Conservation (phyloP, 768 basidiomycete species). For the Lactarius sp. region DNA sequence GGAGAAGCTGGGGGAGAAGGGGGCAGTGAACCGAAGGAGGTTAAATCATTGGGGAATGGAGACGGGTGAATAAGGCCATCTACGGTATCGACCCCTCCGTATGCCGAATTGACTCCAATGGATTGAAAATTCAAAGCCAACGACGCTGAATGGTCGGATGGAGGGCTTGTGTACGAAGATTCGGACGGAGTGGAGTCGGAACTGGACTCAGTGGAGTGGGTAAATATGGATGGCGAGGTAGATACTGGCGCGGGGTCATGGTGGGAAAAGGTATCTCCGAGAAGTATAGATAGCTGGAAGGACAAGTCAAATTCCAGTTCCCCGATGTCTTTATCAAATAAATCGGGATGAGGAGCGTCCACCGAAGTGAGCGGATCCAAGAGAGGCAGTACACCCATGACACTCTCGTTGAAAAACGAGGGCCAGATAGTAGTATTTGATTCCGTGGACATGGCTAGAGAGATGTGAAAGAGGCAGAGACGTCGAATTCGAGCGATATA, state of each 20-base stretch:
- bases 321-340: constrained; percentile 77
- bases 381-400: constrained; percentile 8
- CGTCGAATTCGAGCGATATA: too few relatives aligned
- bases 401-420: not conserved
- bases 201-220: constrained; percentile 71
- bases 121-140: constrained; percentile 36
- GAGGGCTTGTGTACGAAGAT: constrained; percentile 42
- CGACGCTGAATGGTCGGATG: constrained; percentile 37
- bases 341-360: constrained; percentile 72
- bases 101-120: constrained; percentile 35
- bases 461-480: not conserved
- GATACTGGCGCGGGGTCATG: constrained; percentile 57
- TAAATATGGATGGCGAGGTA: constrained; percentile 74
- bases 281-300: constrained; percentile 41
- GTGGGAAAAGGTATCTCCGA: constrained; percentile 51
- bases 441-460: constrained; percentile 5
- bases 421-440: constrained; percentile 7
- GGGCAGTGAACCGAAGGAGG: constrained; percentile 20
- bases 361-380: constrained; percentile 44
- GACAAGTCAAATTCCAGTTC: constrained; percentile 60
- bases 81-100: constrained; percentile 32
- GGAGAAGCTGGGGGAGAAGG: constrained; percentile 18
- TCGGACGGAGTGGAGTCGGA: constrained; percentile 55
- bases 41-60: not conserved
- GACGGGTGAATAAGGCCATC: not conserved